Evolutionary conservation across 148 eudicot species (phyloP).

Genomic region (Drosera capensis): DNA sequence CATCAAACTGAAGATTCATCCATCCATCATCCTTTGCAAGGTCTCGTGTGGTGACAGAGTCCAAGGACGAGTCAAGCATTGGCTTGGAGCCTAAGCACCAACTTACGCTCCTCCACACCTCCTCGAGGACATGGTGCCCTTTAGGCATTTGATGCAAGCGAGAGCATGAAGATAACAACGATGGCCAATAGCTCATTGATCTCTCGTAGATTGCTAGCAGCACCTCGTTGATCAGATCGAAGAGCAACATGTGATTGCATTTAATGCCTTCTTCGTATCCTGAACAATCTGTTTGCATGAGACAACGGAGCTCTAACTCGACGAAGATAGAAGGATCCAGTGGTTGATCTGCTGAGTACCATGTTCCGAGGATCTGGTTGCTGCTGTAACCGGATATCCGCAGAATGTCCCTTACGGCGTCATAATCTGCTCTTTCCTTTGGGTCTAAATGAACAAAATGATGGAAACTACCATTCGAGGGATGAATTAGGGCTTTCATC

Average conservation of each 20-base stretch:
- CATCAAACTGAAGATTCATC: conserved; percentile 87
- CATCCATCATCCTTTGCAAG: conserved; percentile 44
- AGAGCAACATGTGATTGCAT: conserved; percentile 31
- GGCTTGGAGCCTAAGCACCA: conserved; percentile 39
- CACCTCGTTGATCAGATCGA: conserved; percentile 61
- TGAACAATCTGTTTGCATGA: conserved; percentile 6
- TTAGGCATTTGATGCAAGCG: conserved; percentile 43
- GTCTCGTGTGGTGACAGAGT: conserved; percentile 39
- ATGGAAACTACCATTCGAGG: neutral
- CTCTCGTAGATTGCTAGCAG: conserved; percentile 38
- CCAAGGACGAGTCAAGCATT: conserved; percentile 18
- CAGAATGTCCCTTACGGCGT: conserved; percentile 45
- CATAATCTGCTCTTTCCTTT: conserved; percentile 24
- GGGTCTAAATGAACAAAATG: conserved; percentile 8
- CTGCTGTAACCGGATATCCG: conserved; percentile 48
- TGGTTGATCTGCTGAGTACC: conserved; percentile 48
- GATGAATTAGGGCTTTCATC: neutral
- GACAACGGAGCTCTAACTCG: conserved; percentile 30
- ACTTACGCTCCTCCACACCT: conserved; percentile 53
- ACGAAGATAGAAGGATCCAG: conserved; percentile 42
- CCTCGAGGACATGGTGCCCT: conserved; percentile 47
- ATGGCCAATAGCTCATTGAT: conserved; percentile 46
- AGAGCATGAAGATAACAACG: conserved; percentile 26
- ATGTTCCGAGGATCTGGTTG: conserved; percentile 33
- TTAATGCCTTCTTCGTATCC: conserved; percentile 12